Percentiles rank a stretch among this genome's conserved stretches.
phyloP scores from a whole-genome alignment of 352 stramenopile genomes.

The Phytophthora pistaciae region DNA sequence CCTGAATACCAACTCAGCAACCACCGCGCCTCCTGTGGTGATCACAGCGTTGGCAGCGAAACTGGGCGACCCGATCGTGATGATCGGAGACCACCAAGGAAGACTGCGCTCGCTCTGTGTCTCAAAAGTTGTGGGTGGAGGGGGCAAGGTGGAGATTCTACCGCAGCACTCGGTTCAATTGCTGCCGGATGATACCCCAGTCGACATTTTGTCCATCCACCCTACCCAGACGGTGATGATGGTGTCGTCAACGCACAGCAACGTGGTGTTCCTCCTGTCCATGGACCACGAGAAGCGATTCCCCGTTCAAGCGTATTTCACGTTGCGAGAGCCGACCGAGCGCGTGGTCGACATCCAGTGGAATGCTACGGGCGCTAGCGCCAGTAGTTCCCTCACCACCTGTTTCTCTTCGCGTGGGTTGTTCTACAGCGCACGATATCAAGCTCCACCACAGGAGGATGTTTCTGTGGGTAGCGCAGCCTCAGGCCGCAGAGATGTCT shows the following conservation, averaged over 20 bases:
- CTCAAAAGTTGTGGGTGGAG: constrained; percentile 57
- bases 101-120: constrained; percentile 67
- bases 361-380: constrained; percentile 38
- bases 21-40: constrained; percentile 24
- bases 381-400: constrained; percentile 55
- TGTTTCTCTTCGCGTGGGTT: constrained; percentile 60
- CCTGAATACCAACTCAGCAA: neutral
- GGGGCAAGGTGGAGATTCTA: constrained; percentile 60
- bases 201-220: constrained; percentile 74
- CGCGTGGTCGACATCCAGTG: constrained; percentile 68
- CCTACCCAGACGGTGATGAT: constrained; percentile 62
- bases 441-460: constrained; percentile 31
- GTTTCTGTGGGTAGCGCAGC: constrained; percentile 23
- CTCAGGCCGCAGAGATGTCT: constrained; percentile 19
- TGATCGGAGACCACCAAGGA: constrained; percentile 68
- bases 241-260: constrained; percentile 57
- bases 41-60: constrained; percentile 62
- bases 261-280: constrained; percentile 63
- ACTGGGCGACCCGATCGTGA: constrained; percentile 61
- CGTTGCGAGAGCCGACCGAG: constrained; percentile 47
- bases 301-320: constrained; percentile 61
- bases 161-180: constrained; percentile 73
- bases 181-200: constrained; percentile 20
- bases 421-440: constrained; percentile 61
- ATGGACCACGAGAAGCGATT: constrained; percentile 83